These are phyloP conservation scores for Diaporthe nobilis DNA, from an alignment of 2,329 filamentous ascomycete genomes.

Conservation along the genomic window DNA sequence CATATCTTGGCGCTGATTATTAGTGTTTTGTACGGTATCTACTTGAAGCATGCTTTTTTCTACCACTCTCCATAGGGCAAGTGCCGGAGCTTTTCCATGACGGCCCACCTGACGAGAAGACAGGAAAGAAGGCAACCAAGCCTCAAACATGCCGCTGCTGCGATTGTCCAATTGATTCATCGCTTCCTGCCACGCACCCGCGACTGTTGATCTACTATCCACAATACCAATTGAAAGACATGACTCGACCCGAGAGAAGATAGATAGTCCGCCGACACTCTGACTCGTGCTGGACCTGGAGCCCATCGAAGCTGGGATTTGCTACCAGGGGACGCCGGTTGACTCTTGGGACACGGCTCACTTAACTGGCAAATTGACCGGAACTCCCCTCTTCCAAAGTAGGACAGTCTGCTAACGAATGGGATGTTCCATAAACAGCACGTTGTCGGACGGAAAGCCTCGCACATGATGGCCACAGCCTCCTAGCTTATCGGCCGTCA, in stretches of 20 bases:
- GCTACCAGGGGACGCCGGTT: neutral
- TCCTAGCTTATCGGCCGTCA: too few relatives aligned
- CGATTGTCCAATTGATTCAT: slow-evolving; percentile 16
- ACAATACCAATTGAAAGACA: slow-evolving; percentile 1
- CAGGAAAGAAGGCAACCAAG: neutral
- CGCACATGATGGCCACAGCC: neutral
- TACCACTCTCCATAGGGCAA: neutral
- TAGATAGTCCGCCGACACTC: slow-evolving; percentile 13
- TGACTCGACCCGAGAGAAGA: slow-evolving; percentile 19
- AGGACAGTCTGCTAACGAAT: neutral
- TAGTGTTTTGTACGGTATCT: neutral
- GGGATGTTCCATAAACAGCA: neutral
- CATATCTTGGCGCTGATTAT: neutral
- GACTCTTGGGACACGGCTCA: neutral
- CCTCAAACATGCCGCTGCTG: neutral
- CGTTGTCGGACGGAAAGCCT: neutral
- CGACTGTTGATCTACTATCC: neutral
- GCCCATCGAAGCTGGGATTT: neutral
- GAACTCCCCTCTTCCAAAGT: neutral
- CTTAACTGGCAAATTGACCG: neutral
- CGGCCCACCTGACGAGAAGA: neutral
- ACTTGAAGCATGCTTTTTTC: neutral
- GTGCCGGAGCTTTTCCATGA: neutral
- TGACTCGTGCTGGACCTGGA: slow-evolving; percentile 5
- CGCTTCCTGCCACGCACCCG: neutral